Base-by-base conservation (phyloP, 2,329 filamentous ascomycete genomes). In the Pochonia chlamydosporia region DNA sequence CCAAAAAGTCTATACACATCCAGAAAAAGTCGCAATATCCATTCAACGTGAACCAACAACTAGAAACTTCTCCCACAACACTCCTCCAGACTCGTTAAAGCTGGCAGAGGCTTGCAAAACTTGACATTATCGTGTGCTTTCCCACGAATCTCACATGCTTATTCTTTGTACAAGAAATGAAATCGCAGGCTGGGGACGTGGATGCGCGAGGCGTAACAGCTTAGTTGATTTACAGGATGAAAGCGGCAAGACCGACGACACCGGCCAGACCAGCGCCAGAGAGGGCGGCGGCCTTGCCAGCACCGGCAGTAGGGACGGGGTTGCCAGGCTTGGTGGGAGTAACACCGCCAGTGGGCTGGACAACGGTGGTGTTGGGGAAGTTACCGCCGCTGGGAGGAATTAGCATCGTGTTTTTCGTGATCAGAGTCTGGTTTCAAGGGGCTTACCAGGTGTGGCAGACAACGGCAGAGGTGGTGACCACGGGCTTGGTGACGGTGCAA, bases 401-500 rank as follows among this genome's bases (percentile, higher is more conserved):
- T 68, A 65, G 48, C 49, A 37, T 39, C 40, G 40, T 13, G 33
- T 26, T 36, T 43, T 43, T 33, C 40, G 48, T 47, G 45, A 14
- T n/a, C 0, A 47, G 37, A 24, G 20, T 28, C 14, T 10, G 14
- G 20, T 24, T 23, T 31, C n/a, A 36, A 4, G 20, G 36, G 44
- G 57, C 70, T 61, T 71, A 78, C 74, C 76, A 79, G 68, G 68
- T 70, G 63, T 69, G 59, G 77, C 77, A 81, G 65, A 69, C 57
- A 40, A 79, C 75, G 40, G 69, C 65, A 52, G 73, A 71, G 63
- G 71, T 70, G 65, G 70, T 74, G 62, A 69, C 67, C 57, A 82
- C 70, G 46, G 79, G 77, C 71, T 75, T 77, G 71, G 73, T 76
- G 68, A 81, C 62, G 62, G 79, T 87, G 82, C 82, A 86, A 58